Evolutionary conservation across 2,329 filamentous ascomycete species (phyloP), one percentile per base, ranked within the genome.

Genomic region (Fusarium mundagurra): DNA sequence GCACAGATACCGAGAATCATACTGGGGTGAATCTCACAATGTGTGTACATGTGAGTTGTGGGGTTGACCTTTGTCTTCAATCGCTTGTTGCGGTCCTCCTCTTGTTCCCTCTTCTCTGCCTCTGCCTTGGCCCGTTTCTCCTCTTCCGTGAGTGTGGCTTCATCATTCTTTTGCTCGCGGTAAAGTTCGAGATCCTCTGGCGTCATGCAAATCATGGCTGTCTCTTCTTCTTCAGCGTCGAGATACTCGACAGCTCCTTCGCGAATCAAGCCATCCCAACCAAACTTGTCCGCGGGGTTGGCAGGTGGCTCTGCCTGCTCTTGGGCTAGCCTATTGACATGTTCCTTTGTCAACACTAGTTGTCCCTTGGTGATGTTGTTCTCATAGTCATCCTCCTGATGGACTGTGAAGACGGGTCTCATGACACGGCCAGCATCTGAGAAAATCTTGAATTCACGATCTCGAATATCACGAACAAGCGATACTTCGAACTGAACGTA

Each of bases 1-100:
- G 96, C 96, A 81, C 97, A 99, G 74, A 99, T 97, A 81, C 96
- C 96, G 63, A 99, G 86, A 82, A 99, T 96, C 96, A 99, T 99
- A 84, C 95, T 98, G 27, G 96, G 97, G 80, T 99, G 97, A 82
- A 99, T 98, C 85, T 99, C 96, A 84, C 97, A 99, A 83, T 99
- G 97, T 0, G 96, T 99, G 88, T 96, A 98, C 80, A 93, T 94
- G 83, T 97, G 94, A 22, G 96, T 95, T 10, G 92, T 93, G 29
- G 93, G 92, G 79, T 97, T 98, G 47, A 96, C 91, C 79, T 92
- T 92, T 2, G 95, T 95, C 83, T 96, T 96, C 76, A 99, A 90
- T 79, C 96, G 92, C 81, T 92, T 92, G 79, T 98, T 96, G 51
- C 93, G 90, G 77, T 97, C 93, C 14, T 82, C 88, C 80, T 79